Base-by-base conservation (phyloP, 495 filamentous ascomycete species). In the Aspergillus incahuasiensis region DNA sequence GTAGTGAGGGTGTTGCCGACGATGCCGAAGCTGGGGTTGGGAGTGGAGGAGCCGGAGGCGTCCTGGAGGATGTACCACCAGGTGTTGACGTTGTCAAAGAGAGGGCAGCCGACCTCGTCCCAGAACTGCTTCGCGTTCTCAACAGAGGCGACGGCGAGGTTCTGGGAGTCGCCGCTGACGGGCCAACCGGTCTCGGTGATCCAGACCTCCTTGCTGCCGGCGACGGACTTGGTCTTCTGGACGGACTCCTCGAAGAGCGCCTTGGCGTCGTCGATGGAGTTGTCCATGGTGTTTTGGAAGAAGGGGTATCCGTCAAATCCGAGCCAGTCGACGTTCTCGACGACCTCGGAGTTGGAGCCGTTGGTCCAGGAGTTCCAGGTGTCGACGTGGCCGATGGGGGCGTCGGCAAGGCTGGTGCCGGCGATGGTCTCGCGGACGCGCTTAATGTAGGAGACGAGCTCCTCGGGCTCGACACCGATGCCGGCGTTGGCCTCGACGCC, bases 181-280 rank as follows among this genome's bases (percentile, higher is more conserved):
- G 91, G 91, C 79, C 86, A 92, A 58, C 91, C 92, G 22, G 90
- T 95, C 80, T 96, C 91, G 20, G 90, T 96, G 58, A 96, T 79
- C 86, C 91, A 92, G 63, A 96, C 82, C 13, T 80, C 75, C 80
- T 91, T 92, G 55, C 78, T 81, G 19, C 74, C 71, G 50, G 79
- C 81, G 35, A 74, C 83, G 22, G 66, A 66, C 60, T 81, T 71
- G 53, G 88, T 90, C 35, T 72, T 73, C 21, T 69, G 62, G 12
- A 86, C 74, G 21, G 87, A 81, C 22, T 80, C 81, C 25, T 82
- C 67, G 75, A 91, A 92, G 49, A 88, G 75, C 9, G 52, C 43
- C 59, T 80, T 81, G 67, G 76, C 84, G 60, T 81, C 75, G 11
- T 66, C 68, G 63, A 92, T 88, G 60, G 64, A 70, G 71, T 92